Percentiles rank a stretch among this genome's conserved stretches.
Conservation (phyloP, 179 eudicot genomes). For the Drosera spatulata region DNA sequence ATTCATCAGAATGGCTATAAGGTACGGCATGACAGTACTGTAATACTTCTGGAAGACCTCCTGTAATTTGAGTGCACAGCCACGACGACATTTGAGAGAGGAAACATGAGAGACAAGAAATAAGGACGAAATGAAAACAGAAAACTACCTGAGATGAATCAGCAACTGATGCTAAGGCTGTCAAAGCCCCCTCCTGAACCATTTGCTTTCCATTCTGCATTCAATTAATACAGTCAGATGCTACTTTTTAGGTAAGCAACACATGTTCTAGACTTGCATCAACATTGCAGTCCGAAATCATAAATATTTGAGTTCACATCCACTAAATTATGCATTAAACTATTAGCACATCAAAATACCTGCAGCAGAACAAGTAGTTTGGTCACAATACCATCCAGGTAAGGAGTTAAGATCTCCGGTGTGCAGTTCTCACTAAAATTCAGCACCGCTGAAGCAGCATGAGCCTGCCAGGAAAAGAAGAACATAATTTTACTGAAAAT, state of each 20-base stretch:
- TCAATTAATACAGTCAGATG: conserved; percentile 1
- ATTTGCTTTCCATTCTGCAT: conserved; percentile 15
- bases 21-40: conserved; percentile 14
- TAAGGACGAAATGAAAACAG: not conserved
- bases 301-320: too few species aligned
- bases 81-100: not conserved
- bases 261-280: not conserved
- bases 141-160: conserved; percentile 8
- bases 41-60: conserved; percentile 12
- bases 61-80: conserved; percentile 1
- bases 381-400: conserved; percentile 11
- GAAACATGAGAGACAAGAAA: not conserved
- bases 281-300: too few species aligned
- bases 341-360: conserved; percentile 4
- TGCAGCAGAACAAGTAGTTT: conserved; percentile 14
- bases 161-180: conserved; percentile 14
- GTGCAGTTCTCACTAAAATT: conserved; percentile 27
- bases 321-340: not conserved
- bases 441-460: conserved; percentile 22
- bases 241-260: not conserved
- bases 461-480: conserved; percentile 12
- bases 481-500: not conserved
- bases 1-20: conserved; percentile 9
- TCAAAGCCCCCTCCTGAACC: conserved; percentile 18
- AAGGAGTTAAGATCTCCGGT: conserved; percentile 23